Evolutionary conservation across 2,329 filamentous ascomycete genomes (phyloP).

Genomic region (Aspergillus pseudonomiae): DNA sequence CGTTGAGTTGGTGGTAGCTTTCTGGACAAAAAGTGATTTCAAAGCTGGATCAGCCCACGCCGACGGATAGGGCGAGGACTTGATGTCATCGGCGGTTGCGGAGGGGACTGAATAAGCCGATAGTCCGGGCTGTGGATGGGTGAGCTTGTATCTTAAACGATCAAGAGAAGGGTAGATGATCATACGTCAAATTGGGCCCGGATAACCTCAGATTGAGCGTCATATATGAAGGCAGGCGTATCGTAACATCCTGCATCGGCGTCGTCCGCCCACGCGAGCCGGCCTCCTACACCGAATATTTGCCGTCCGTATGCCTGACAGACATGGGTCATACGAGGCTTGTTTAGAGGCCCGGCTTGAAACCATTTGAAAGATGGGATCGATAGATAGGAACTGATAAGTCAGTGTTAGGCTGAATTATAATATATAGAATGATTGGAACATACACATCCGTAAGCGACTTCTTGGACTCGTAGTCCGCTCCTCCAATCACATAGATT

Average conservation of each 20-base stretch:
- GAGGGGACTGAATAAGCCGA: constrained; percentile 13
- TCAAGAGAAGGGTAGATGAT: not conserved
- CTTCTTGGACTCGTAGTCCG: constrained; percentile 13
- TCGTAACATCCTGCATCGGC: constrained; percentile 15
- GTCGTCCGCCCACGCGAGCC: constrained; percentile 14
- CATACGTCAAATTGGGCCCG: constrained; percentile 14
- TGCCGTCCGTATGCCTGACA: constrained; percentile 18
- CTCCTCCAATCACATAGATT: constrained; percentile 18
- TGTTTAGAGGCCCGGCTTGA: constrained; percentile 10
- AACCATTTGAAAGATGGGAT: constrained; percentile 24
- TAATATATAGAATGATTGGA: accelerated
- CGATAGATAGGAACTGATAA: constrained; percentile 17
- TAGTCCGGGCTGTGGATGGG: constrained; percentile 9
- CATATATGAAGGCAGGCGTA: constrained; percentile 17
- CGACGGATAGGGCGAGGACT: constrained; percentile 12
- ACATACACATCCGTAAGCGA: constrained; percentile 15
- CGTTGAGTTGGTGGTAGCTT: not conserved
- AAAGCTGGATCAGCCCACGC: constrained; percentile 1
- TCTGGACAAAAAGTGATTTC: not conserved
- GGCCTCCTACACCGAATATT: constrained; percentile 18
- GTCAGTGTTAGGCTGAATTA: not conserved
- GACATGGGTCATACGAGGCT: constrained; percentile 17
- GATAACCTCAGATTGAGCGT: constrained; percentile 16
- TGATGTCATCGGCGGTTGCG: constrained; percentile 10
- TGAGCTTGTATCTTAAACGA: not conserved